A percentile compares a stretch with the other conserved stretches of the same genome.
These are phyloP conservation scores for Aspergillus sp. DNA, from an alignment of 2,329 filamentous ascomycete genomes.

Conservation along the genomic window DNA sequence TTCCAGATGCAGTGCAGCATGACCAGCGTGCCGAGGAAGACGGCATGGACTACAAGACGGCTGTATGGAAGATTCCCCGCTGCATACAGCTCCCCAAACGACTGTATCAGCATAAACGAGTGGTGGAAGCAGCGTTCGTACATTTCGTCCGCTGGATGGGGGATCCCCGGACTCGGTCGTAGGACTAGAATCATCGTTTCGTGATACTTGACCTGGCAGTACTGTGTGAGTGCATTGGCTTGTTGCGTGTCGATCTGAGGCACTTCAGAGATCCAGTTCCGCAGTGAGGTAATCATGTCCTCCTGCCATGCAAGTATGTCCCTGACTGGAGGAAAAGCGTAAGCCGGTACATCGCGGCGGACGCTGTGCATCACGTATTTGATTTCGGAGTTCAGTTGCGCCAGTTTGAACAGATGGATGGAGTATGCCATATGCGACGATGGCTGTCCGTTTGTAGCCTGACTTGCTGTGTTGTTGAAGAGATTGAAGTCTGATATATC, in stretches of 20 bases:
- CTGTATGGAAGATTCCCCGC: slow-evolving; percentile 47
- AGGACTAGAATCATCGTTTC: slow-evolving; percentile 50
- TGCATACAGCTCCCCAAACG: slow-evolving; percentile 46
- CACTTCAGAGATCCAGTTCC: slow-evolving; percentile 41
- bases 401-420: slow-evolving; percentile 47
- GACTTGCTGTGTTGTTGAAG: neutral
- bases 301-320: slow-evolving; percentile 49
- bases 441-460: slow-evolving; percentile 12
- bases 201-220: slow-evolving; percentile 49
- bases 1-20: slow-evolving; percentile 53
- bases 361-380: slow-evolving; percentile 57
- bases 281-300: slow-evolving; percentile 40
- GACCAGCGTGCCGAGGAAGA: slow-evolving; percentile 49
- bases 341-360: slow-evolving; percentile 45
- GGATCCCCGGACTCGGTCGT: slow-evolving; percentile 53
- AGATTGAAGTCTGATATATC: slow-evolving; percentile 10
- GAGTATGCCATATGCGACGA: slow-evolving; percentile 41
- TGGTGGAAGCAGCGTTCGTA: slow-evolving; percentile 45
- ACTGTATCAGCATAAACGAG: slow-evolving; percentile 40
- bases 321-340: slow-evolving; percentile 48
- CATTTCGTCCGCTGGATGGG: slow-evolving; percentile 43
- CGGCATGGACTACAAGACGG: slow-evolving; percentile 49
- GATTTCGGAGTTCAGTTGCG: slow-evolving; percentile 54
- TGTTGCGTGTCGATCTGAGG: slow-evolving; percentile 21
- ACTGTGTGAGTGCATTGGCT: slow-evolving; percentile 13